Conservation (phyloP, 106 monocot species). For the Dendrobium catenatum region DNA sequence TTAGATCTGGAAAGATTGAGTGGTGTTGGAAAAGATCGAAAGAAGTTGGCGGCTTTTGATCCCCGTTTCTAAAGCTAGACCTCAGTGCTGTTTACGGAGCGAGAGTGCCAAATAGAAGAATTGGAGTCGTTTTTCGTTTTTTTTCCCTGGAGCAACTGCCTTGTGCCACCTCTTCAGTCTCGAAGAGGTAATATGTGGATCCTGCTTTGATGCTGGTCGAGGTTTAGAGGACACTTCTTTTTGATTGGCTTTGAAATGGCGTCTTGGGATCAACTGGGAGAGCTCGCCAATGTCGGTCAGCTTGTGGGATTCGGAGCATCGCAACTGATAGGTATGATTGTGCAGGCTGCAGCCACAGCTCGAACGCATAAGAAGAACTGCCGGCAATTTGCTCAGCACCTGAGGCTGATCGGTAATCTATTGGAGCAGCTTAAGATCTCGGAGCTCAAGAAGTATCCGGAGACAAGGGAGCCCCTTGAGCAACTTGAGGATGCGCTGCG, state of each 20-base stretch:
- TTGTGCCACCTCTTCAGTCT: background rate
- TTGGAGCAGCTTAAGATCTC: conserved; percentile 58
- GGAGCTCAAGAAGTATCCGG: conserved; percentile 64
- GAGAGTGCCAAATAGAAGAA: background rate
- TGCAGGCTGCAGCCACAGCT: conserved; percentile 13
- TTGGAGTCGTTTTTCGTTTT: background rate
- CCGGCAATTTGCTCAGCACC: conserved; percentile 19
- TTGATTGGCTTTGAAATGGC: conserved; percentile 3
- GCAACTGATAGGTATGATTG: conserved; percentile 16
- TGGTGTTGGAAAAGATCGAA: no score
- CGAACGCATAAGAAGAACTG: conserved; percentile 20
- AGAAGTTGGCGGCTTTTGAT: background rate
- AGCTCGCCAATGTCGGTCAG: conserved; percentile 16
- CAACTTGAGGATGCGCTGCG: conserved; percentile 67
- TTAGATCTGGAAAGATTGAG: background rate
- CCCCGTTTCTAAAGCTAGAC: background rate
- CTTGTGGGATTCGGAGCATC: conserved; percentile 15
- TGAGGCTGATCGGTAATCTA: conserved; percentile 30
- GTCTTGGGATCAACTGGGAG: conserved; percentile 24
- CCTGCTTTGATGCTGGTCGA: background rate
- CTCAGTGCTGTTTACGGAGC: background rate
- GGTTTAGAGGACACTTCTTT: background rate
- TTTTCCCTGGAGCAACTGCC: background rate
- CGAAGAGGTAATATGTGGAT: background rate
- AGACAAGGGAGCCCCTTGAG: conserved; percentile 64